phyloP scores from a whole-genome alignment of 768 basidiomycete genomes.

The Amanita rimosa region DNA sequence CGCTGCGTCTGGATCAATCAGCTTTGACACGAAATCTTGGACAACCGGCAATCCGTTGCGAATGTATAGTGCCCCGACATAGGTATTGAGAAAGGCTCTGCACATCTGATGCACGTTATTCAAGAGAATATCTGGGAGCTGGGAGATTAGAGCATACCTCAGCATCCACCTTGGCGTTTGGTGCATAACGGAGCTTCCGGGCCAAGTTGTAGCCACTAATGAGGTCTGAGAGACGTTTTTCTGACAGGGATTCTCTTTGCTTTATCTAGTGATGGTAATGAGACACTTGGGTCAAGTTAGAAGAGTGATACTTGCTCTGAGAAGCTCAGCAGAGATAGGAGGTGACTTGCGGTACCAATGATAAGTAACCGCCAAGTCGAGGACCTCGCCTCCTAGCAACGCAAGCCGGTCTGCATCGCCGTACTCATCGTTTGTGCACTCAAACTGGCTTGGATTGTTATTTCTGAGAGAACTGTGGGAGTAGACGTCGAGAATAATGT shows the following conservation, averaged over 20 bases:
- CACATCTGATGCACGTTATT: constrained; percentile 1
- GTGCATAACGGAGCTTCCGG: constrained; percentile 38
- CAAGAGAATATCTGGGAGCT: background rate
- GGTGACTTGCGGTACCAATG: constrained; percentile 38
- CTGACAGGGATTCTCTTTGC: constrained; percentile 3
- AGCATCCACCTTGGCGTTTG: constrained; percentile 22
- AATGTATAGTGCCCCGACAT: constrained; percentile 57
- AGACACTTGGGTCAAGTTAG: constrained; percentile 3
- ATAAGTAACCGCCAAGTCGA: constrained; percentile 41
- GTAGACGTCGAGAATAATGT: constrained; percentile 47
- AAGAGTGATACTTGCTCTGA: constrained; percentile 25
- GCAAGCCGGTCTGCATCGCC: constrained; percentile 52
- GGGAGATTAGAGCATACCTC: constrained; percentile 8
- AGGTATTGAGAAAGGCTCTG: constrained; percentile 42
- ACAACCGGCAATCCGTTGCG: constrained; percentile 38
- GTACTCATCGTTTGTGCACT: constrained; percentile 30
- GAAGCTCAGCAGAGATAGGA: constrained; percentile 25
- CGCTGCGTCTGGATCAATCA: constrained; percentile 35
- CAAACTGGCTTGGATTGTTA: constrained; percentile 10
- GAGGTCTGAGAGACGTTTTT: background rate
- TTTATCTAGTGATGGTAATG: background rate
- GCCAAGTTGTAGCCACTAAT: constrained; percentile 32
- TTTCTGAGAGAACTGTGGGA: constrained; percentile 31
- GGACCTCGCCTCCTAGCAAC: constrained; percentile 40
- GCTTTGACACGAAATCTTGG: constrained; percentile 45